Evolutionary conservation across 2,329 filamentous ascomycete genomes (phyloP).

Genomic region (Myrmaecium sp.): DNA sequence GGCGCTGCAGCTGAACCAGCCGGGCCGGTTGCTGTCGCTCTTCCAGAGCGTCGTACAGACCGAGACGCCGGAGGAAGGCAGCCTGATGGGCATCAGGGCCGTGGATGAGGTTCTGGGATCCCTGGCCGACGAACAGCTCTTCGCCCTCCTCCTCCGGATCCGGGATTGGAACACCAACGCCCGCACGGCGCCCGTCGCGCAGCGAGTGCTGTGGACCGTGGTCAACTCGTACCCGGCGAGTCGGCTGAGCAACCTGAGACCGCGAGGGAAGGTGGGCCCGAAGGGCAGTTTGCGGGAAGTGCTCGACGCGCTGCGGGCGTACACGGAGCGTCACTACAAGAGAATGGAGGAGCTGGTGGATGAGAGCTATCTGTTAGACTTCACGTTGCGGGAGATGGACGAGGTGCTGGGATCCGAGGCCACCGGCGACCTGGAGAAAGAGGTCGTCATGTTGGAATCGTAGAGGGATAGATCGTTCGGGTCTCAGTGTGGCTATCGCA

Average conservation of each 20-base stretch:
- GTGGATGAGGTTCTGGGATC: constrained; percentile 74
- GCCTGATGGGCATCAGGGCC: constrained; percentile 42
- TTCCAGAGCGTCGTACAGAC: constrained; percentile 65
- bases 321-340: constrained; percentile 86
- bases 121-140: constrained; percentile 73
- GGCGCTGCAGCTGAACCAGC: constrained; percentile 86
- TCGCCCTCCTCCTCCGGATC: constrained; percentile 60
- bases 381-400: constrained; percentile 88
- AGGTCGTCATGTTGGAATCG: too few relatives aligned
- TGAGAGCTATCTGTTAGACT: constrained; percentile 88
- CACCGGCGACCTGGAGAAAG: too few relatives aligned
- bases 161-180: constrained; percentile 98
- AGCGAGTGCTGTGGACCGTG: constrained; percentile 65
- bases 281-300: constrained; percentile 58
- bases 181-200: constrained; percentile 66
- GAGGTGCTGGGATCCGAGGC: constrained; percentile 37
- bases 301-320: constrained; percentile 69
- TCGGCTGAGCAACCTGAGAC: constrained; percentile 51
- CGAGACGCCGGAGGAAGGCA: constrained; percentile 41
- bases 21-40: constrained; percentile 65
- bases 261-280: constrained; percentile 15
- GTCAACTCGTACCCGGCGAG: constrained; percentile 67
- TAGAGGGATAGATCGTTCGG: too few relatives aligned
- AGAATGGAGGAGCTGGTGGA: constrained; percentile 79
- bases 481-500: too few relatives aligned